phyloP scores from a whole-genome alignment of 2,329 filamentous ascomycete genomes.

The Phoma sp. region DNA sequence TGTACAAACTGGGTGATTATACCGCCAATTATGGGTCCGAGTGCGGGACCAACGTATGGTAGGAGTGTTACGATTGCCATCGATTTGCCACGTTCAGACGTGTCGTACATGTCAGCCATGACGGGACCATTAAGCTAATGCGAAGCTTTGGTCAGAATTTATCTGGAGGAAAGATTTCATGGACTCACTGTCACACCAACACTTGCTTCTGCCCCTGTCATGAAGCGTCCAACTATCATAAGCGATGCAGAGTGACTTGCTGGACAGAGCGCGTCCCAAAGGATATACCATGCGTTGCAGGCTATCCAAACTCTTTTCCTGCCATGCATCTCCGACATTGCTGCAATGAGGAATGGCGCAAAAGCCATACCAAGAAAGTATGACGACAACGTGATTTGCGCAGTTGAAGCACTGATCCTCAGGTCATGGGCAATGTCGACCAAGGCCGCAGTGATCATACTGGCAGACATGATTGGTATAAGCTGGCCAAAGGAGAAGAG shows the following conservation, averaged over 20 bases:
- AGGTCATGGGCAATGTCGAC: conserved; percentile 19
- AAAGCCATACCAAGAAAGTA: conserved; percentile 25
- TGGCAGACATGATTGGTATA: conserved; percentile 24
- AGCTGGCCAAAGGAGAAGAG: conserved; percentile 22
- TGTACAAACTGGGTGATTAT: conserved; percentile 22
- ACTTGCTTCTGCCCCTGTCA: conserved; percentile 24
- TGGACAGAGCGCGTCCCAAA: conserved; percentile 22
- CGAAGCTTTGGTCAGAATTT: not conserved
- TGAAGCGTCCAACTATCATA: conserved; percentile 22
- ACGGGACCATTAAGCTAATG: conserved; percentile 21
- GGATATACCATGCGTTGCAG: conserved; percentile 19
- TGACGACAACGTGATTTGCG: conserved; percentile 18
- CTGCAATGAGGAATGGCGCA: conserved; percentile 19
- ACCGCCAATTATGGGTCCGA: conserved; percentile 37
- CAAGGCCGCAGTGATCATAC: conserved; percentile 23
- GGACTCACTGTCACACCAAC: conserved; percentile 17
- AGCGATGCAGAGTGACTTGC: conserved; percentile 6
- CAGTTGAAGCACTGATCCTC: conserved; percentile 13
- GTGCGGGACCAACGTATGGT: conserved; percentile 27
- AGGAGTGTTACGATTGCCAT: conserved; percentile 23
- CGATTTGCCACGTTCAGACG: conserved; percentile 20
- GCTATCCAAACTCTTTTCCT: conserved; percentile 12
- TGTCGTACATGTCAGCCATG: conserved; percentile 23
- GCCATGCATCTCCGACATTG: conserved; percentile 20
- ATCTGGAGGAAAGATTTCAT: not conserved